Evolutionary conservation across 805 yeast species (phyloP).

Genomic region (Wickerhamomyces hampshirensis): DNA sequence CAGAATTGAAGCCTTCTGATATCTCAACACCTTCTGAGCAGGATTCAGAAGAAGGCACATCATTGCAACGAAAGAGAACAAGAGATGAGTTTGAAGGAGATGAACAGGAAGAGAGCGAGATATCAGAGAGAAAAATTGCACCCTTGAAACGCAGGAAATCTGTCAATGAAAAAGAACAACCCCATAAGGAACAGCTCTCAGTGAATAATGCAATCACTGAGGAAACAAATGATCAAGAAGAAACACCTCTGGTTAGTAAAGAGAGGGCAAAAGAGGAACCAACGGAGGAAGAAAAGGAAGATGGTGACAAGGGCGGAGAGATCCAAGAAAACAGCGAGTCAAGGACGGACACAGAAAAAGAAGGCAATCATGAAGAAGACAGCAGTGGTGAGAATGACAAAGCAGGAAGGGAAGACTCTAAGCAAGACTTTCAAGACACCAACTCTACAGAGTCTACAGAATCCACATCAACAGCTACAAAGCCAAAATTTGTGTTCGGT

Average conservation of each 20-base stretch:
- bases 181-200: constrained; percentile 2
- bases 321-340: neutral
- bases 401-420: too few relatives aligned
- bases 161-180: constrained; percentile 5
- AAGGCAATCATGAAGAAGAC: neutral
- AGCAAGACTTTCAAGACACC: too few relatives aligned
- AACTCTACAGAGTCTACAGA: constrained; percentile 4
- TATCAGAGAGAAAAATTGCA: constrained; percentile 15
- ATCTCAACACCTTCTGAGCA: neutral
- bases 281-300: constrained; percentile 4
- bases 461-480: constrained; percentile 2
- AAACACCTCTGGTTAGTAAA: constrained; percentile 7
- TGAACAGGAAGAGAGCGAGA: constrained; percentile 10
- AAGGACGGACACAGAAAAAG: constrained; percentile 19
- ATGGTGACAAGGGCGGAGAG: constrained; percentile 7
- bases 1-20: neutral
- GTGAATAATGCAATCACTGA: constrained; percentile 16
- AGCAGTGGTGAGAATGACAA: constrained; percentile 1
- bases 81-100: constrained; percentile 24
- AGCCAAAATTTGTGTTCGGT: constrained; percentile 53
- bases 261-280: constrained; percentile 12
- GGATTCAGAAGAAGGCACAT: constrained; percentile 1
- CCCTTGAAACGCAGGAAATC: constrained; percentile 18
- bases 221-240: constrained; percentile 3
- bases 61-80: constrained; percentile 23